Base-by-base conservation (phyloP, 148 eudicot species). In the Rhododendron ferrugineum region DNA sequence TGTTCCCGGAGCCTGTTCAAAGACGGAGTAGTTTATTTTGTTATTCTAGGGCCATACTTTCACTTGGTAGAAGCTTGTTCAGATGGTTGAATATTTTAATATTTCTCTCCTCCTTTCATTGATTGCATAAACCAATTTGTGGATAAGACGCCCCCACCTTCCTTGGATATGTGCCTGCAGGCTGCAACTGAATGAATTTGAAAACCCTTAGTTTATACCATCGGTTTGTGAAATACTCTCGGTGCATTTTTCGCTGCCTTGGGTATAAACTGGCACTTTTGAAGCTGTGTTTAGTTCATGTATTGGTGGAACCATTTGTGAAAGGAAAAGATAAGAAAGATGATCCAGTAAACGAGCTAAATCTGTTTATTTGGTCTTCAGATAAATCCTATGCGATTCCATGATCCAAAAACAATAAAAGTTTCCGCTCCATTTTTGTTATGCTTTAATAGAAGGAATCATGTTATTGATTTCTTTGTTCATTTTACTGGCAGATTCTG, bases 401-500 rank as follows among this genome's bases (percentile, higher is more conserved):
- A 5, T 30, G 16, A 70, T 13, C 37, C 16, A 70, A 70, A 30
- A 20, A 70, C 37, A 30, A 68, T 11, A 11, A 68, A 68, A 28
- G 18, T 30, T 68, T 3, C 74, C 16, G 2, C 15, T 15, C 16
- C 74, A 68, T 68, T 5, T 30, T 68, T 68, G 20, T 58, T 58
- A 5, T 22, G 40, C 75, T 70, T 70, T 70, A 14, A 28, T 15
- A 32, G 18, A 54, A 14, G 16, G 37, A 14, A 30, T 30, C 22
- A 42, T 0, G 26, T 78, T 66, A 32, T 36, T 84, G 87, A 16
- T 64, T 78, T 26, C 83, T 47, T 88, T 54, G 52, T 40, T 86
- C 11, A 11, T 66, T 66, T 79, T 11, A 36, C 11, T 81, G 42
- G 88, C 98, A 97, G 99, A 90, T 95, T 74, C 88, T 97, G 60